Evolutionary conservation across 2,329 filamentous ascomycete genomes (phyloP).

Genomic region (Colletotrichum sp.): DNA sequence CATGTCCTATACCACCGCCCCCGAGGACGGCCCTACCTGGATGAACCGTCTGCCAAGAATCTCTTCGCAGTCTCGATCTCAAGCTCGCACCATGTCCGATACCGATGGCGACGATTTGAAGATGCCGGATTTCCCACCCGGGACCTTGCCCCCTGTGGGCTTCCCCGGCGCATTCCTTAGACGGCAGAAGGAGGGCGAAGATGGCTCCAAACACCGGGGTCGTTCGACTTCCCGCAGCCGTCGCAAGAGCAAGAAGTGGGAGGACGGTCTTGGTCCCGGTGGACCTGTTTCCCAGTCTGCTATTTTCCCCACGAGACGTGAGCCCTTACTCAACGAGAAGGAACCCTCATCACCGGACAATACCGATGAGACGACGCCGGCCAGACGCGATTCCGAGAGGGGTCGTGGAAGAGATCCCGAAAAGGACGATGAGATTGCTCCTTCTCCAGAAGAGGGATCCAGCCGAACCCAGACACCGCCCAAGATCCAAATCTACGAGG

Average conservation of each 20-base stretch:
- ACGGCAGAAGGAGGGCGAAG: conserved; percentile 77
- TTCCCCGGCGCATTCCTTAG: conserved; percentile 80
- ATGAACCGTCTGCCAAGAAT: conserved; percentile 88
- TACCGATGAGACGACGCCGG: conserved; percentile 19
- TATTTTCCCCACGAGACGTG: conserved; percentile 71
- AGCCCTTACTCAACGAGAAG: conserved; percentile 30
- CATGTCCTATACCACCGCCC: conserved; percentile 92
- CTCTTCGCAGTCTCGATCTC: conserved; percentile 73
- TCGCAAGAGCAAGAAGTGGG: conserved; percentile 70
- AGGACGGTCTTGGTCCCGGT: conserved; percentile 76
- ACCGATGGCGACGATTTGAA: conserved; percentile 72
- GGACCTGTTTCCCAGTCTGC: conserved; percentile 91
- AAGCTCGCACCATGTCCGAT: conserved; percentile 85
- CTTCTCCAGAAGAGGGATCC: conserved; percentile 11
- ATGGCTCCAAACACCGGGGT: conserved; percentile 46
- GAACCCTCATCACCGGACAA: conserved; percentile 24
- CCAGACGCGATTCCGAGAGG: conserved; percentile 7
- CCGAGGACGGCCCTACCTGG: conserved; percentile 89
- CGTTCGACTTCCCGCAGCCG: conserved; percentile 63
- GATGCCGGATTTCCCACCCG: conserved; percentile 66
- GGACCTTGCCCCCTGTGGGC: conserved; percentile 74
- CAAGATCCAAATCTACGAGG: conserved; percentile 75
- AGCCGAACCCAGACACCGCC: conserved; percentile 21
- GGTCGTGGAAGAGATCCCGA: conserved; percentile 11
- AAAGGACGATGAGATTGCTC: conserved; percentile 9